Percentiles rank a stretch among this genome's conserved stretches.
Evolutionary conservation across 306 rosid genomes (phyloP).

Genomic region (Rosa multiflora): DNA sequence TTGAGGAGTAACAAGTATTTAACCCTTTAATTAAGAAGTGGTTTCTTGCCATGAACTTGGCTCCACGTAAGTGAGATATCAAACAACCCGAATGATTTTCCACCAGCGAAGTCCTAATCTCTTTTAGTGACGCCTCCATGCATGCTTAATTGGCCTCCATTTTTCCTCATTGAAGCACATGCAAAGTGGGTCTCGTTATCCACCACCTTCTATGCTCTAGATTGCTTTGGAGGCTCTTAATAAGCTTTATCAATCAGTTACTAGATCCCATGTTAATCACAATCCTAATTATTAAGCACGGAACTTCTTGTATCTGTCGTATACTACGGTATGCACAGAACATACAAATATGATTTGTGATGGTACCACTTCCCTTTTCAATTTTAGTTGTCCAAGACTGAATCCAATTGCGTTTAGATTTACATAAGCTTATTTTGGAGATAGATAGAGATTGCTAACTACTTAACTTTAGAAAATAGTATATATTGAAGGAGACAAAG

Average conservation of each 20-base stretch:
- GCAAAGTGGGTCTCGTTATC: background rate
- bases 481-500: background rate
- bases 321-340: background rate
- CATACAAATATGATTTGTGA: background rate
- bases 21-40: background rate
- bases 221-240: background rate
- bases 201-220: background rate
- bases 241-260: background rate
- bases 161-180: background rate
- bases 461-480: background rate
- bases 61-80: background rate
- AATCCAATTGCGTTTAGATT: conserved; percentile 8
- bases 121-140: background rate
- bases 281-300: background rate
- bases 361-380: background rate
- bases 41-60: background rate
- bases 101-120: background rate
- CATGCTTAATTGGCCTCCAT: background rate
- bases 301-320: background rate
- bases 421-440: conserved; percentile 8
- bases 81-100: background rate
- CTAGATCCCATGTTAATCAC: background rate
- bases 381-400: background rate
- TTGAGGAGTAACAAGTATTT: no score
- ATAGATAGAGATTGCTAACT: conserved; percentile 4